Evolutionary conservation across 2,329 filamentous ascomycete species (phyloP).

Genomic region (Colletotrichum siamense): DNA sequence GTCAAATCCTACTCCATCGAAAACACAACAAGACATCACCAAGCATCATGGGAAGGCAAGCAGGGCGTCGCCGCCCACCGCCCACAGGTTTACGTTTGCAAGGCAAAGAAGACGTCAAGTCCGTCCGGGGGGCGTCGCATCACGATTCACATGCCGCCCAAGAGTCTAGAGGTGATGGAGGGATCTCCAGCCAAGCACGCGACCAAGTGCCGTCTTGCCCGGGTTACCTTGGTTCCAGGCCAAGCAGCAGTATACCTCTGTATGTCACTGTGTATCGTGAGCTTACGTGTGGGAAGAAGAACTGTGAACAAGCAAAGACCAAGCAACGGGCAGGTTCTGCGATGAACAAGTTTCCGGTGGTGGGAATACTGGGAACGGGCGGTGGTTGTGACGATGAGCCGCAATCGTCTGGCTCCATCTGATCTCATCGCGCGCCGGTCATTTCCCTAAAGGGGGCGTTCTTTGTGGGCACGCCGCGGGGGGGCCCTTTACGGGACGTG

Average conservation of each 20-base stretch:
- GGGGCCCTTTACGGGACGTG: not conserved
- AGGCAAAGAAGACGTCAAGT: not conserved
- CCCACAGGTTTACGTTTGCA: not conserved
- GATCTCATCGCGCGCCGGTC: slow-evolving; percentile 14
- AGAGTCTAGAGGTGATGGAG: not conserved
- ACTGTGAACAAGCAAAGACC: not conserved
- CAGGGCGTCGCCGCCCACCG: too few relatives aligned
- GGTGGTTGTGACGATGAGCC: not conserved
- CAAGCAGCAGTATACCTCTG: not conserved
- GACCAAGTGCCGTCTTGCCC: slow-evolving; percentile 1
- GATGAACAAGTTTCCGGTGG: not conserved
- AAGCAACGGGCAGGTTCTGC: not conserved
- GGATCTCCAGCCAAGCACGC: slow-evolving; percentile 6
- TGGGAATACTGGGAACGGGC: not conserved
- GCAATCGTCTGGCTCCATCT: not conserved
- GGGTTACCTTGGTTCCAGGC: not conserved
- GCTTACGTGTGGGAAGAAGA: not conserved
- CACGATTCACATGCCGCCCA: not conserved
- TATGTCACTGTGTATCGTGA: not conserved
- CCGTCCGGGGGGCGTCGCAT: not conserved
- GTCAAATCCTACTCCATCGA: slow-evolving; percentile 11
- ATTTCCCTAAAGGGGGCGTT: not conserved
- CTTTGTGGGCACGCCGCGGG: not conserved
- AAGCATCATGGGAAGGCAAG: not conserved
- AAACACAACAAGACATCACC: not conserved